phyloP scores from a whole-genome alignment of 495 filamentous ascomycete species.

The Penicillium alfredii region DNA sequence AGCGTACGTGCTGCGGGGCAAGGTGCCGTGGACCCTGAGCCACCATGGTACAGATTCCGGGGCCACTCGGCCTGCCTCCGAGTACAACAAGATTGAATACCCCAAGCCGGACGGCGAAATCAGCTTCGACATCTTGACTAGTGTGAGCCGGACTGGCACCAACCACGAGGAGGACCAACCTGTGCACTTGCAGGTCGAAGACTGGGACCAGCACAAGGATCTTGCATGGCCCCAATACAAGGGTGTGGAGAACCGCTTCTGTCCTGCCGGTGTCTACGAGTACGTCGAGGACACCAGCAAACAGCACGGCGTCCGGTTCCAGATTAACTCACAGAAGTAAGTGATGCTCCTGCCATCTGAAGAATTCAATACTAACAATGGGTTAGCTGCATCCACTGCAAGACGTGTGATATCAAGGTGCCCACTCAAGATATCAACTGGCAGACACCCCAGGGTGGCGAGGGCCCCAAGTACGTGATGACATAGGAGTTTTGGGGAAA shows the following conservation, averaged over 20 bases:
- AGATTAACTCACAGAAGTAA: slow-evolving; percentile 97
- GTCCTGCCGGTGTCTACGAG: slow-evolving; percentile 97
- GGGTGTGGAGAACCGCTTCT: slow-evolving; percentile 96
- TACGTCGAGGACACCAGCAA: slow-evolving; percentile 89
- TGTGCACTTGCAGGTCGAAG: slow-evolving; percentile 86
- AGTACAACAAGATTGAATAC: slow-evolving; percentile 86
- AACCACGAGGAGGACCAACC: slow-evolving; percentile 99
- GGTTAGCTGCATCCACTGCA: slow-evolving; percentile 98
- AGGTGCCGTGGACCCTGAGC: slow-evolving; percentile 86
- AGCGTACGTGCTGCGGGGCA: slow-evolving; percentile 79
- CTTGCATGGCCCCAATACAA: slow-evolving; percentile 82
- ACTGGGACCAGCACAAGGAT: slow-evolving; percentile 85
- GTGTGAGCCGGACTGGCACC: slow-evolving; percentile 87
- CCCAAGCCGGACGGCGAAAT: slow-evolving; percentile 93
- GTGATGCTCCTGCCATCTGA: no score
- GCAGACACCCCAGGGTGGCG: slow-evolving; percentile 90
- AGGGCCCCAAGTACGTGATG: slow-evolving; percentile 95
- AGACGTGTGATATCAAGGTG: slow-evolving; percentile 98
- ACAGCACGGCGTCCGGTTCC: slow-evolving; percentile 80
- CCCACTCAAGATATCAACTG: slow-evolving; percentile 96
- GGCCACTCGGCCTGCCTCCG: slow-evolving; percentile 74
- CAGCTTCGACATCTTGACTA: slow-evolving; percentile 92
- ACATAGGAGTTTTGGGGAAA: slow-evolving; percentile 44
- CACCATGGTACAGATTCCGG: slow-evolving; percentile 60
- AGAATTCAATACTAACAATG: no score